Evolutionary conservation across 1,284 basidiomycete genomes (phyloP).

Genomic region (Ceratobasidium sp.): DNA sequence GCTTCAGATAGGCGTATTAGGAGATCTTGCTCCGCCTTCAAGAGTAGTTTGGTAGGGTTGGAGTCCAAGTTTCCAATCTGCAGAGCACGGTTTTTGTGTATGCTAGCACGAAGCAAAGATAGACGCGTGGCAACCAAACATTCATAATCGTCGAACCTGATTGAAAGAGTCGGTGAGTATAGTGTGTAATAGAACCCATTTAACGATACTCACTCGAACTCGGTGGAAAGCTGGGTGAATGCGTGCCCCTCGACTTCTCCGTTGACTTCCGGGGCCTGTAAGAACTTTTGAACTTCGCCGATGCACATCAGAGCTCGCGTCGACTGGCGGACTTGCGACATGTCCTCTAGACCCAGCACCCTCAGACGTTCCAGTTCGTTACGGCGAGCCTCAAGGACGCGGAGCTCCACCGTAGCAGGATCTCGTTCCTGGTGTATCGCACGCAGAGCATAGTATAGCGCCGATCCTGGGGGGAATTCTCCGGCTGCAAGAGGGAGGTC

Average conservation of each 20-base stretch:
- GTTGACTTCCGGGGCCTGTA: not conserved
- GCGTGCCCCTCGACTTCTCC: not conserved
- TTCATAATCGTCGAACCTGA: conserved; percentile 83
- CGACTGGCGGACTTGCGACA: conserved; percentile 77
- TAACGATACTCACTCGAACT: conserved; percentile 72
- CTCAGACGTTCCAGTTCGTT: conserved; percentile 77
- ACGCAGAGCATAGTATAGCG: conserved; percentile 83
- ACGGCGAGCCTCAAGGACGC: conserved; percentile 66
- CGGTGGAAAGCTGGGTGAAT: conserved; percentile 64
- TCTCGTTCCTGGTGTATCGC: conserved; percentile 82
- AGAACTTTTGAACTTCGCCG: conserved; percentile 67
- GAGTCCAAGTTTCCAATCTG: conserved; percentile 78
- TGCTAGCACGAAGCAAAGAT: conserved; percentile 80
- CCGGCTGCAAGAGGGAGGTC: conserved; percentile 79
- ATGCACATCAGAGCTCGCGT: conserved; percentile 82
- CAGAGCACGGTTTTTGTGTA: conserved; percentile 73
- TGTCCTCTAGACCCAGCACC: conserved; percentile 77
- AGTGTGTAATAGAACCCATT: conserved; percentile 45
- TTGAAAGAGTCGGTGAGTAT: conserved; percentile 36
- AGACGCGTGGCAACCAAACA: conserved; percentile 84
- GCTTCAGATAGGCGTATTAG: conserved; percentile 80
- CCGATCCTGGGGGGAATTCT: conserved; percentile 65
- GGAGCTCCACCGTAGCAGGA: conserved; percentile 61
- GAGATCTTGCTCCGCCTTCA: conserved; percentile 76
- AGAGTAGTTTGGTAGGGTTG: conserved; percentile 67